These are phyloP conservation scores for Bryoglossum gracile DNA, from an alignment of 495 filamentous ascomycete species.

Conservation along the genomic window DNA sequence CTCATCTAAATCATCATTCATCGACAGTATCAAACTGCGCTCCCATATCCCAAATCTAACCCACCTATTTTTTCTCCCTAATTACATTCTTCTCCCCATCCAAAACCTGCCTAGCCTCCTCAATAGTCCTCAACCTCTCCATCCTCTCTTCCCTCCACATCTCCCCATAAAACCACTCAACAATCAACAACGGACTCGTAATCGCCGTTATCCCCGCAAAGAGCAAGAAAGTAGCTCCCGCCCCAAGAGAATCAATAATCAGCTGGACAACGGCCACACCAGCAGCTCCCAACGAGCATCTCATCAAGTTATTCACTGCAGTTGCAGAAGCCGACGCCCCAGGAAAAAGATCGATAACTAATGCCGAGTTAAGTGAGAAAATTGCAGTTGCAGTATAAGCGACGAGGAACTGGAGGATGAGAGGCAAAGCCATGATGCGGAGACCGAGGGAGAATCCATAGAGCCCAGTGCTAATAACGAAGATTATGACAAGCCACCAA, in stretches of 20 bases:
- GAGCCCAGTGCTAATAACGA: constrained; percentile 26
- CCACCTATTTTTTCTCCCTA: too few relatives aligned
- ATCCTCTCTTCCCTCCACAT: constrained; percentile 12
- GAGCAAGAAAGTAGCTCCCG: constrained; percentile 58
- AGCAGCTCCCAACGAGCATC: constrained; percentile 55
- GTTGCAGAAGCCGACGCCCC: constrained; percentile 49
- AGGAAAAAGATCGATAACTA: constrained; percentile 30
- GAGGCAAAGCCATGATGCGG: constrained; percentile 9
- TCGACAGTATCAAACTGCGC: too few relatives aligned
- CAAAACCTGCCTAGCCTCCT: constrained; percentile 1
- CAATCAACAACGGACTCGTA: constrained; percentile 1
- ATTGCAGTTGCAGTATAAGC: constrained; percentile 32
- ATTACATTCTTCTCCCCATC: constrained; percentile 7
- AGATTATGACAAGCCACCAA: constrained; percentile 28
- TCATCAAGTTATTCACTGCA: constrained; percentile 55
- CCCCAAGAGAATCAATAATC: constrained; percentile 50
- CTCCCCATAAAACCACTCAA: constrained; percentile 16
- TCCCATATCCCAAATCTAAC: too few relatives aligned
- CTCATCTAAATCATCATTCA: too few relatives aligned
- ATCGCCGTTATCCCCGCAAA: constrained; percentile 29
- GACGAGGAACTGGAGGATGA: constrained; percentile 22
- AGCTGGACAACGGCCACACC: constrained; percentile 52
- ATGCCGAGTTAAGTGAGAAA: constrained; percentile 15
- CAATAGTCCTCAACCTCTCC: constrained; percentile 3
- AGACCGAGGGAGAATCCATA: constrained; percentile 13